Conservation (phyloP, 129 eudicot species). For the Rutidosis leptorrhynchoides region DNA sequence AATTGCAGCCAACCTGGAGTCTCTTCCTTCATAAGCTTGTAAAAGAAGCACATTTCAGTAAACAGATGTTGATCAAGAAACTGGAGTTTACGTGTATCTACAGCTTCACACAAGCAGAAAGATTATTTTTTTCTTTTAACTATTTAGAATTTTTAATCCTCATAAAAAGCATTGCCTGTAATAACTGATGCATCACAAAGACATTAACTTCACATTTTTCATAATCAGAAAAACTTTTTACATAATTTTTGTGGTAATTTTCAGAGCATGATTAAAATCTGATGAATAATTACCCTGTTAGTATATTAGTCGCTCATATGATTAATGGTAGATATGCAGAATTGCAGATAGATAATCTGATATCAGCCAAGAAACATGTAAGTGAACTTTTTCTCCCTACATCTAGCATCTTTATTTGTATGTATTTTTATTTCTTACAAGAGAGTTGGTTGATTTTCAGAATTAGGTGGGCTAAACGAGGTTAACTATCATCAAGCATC, state of each 20-base stretch:
- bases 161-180: neutral
- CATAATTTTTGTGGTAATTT: neutral
- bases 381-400: conserved; percentile 10
- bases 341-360: no score
- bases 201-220: neutral
- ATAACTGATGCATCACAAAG: neutral
- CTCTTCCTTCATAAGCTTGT: conserved; percentile 44
- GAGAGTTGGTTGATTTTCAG: neutral
- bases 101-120: conserved; percentile 1
- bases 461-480: conserved; percentile 16
- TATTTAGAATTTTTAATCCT: conserved; percentile 3
- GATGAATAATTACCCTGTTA: neutral
- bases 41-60: conserved; percentile 15
- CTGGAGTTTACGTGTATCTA: conserved; percentile 5
- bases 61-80: conserved; percentile 3
- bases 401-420: neutral
- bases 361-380: neutral
- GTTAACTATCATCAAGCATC: conserved; percentile 6
- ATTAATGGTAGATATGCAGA: no score
- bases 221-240: neutral
- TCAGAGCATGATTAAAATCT: neutral
- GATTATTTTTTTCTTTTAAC: neutral
- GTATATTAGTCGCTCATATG: neutral
- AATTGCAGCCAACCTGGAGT: conserved; percentile 53
- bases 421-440: neutral